Evolutionary conservation across 2,329 filamentous ascomycete genomes (phyloP).

Genomic region (Fusarium burgessii): DNA sequence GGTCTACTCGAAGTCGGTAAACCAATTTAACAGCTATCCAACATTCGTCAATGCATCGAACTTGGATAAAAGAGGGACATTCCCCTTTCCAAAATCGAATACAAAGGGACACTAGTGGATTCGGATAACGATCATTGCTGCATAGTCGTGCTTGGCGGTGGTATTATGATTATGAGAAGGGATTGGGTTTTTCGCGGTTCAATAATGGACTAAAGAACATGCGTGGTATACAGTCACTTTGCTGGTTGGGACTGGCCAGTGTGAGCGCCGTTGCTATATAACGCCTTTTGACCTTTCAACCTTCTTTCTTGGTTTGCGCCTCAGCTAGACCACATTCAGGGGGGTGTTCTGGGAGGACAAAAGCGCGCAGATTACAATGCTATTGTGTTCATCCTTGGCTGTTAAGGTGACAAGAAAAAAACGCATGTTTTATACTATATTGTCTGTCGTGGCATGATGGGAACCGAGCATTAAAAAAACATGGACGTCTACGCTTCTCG

Average conservation of each 20-base stretch:
- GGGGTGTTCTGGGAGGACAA: slow-evolving; percentile 6
- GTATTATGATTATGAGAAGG: slow-evolving; percentile 38
- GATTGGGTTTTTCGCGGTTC: slow-evolving; percentile 39
- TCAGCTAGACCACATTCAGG: slow-evolving; percentile 30
- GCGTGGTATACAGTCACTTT: slow-evolving; percentile 36
- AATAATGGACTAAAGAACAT: slow-evolving; percentile 39
- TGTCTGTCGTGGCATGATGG: slow-evolving; percentile 16
- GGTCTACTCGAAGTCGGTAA: slow-evolving; percentile 65
- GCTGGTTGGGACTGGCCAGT: slow-evolving; percentile 26
- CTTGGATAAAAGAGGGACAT: slow-evolving; percentile 27
- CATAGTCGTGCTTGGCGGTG: slow-evolving; percentile 28
- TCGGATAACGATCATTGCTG: slow-evolving; percentile 30
- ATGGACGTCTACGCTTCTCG: slow-evolving; percentile 41
- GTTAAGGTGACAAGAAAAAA: slow-evolving; percentile 6
- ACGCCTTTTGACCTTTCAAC: slow-evolving; percentile 19
- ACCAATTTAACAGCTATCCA: slow-evolving; percentile 40
- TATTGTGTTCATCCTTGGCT: slow-evolving; percentile 24
- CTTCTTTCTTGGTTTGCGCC: slow-evolving; percentile 33
- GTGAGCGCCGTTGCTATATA: slow-evolving; percentile 21
- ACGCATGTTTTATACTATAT: slow-evolving; percentile 16
- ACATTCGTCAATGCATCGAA: slow-evolving; percentile 9
- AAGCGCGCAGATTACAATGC: slow-evolving; percentile 34
- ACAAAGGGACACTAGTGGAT: slow-evolving; percentile 6
- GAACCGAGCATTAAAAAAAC: slow-evolving; percentile 31
- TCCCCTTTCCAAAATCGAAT: slow-evolving; percentile 16